Percentiles rank a stretch among this genome's conserved stretches.
Evolutionary conservation across 768 basidiomycete species (phyloP).

Genomic region (Holtermanniella nyarrowii): DNA sequence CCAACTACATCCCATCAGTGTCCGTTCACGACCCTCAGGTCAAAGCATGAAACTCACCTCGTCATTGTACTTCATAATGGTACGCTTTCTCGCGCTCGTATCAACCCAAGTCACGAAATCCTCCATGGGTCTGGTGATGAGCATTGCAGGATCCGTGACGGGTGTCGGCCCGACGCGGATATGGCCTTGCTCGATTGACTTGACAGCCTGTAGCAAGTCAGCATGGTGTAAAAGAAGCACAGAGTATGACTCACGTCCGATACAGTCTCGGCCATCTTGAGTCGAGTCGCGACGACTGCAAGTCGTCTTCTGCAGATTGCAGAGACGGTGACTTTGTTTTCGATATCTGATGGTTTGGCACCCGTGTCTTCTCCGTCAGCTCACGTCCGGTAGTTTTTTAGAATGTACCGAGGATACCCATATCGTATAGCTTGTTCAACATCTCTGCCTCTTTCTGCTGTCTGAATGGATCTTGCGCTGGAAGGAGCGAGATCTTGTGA

Average conservation of each 20-base stretch:
- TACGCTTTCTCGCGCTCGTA: constrained; percentile 90
- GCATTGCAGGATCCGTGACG: constrained; percentile 88
- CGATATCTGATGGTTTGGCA: constrained; percentile 85
- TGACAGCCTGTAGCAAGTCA: constrained; percentile 62
- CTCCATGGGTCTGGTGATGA: constrained; percentile 96
- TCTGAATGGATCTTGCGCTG: constrained; percentile 80
- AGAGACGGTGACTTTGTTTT: constrained; percentile 87
- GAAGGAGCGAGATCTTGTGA: constrained; percentile 75
- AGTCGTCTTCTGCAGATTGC: constrained; percentile 86
- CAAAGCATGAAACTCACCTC: constrained; percentile 50
- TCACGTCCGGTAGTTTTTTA: no score
- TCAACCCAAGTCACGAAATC: constrained; percentile 99
- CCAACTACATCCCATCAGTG: constrained; percentile 51
- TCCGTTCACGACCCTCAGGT: not conserved
- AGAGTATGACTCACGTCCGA: constrained; percentile 58
- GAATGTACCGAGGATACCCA: constrained; percentile 62
- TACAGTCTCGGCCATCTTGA: constrained; percentile 92
- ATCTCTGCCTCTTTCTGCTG: constrained; percentile 72
- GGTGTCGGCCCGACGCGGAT: constrained; percentile 93
- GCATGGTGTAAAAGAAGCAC: not conserved
- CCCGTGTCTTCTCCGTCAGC: constrained; percentile 47
- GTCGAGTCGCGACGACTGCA: constrained; percentile 81
- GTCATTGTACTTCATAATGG: constrained; percentile 92
- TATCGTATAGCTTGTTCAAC: constrained; percentile 91
- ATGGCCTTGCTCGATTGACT: constrained; percentile 97